These are phyloP conservation scores for Heliamphora pulchella DNA, from an alignment of 179 eudicot species.

Conservation along the genomic window DNA sequence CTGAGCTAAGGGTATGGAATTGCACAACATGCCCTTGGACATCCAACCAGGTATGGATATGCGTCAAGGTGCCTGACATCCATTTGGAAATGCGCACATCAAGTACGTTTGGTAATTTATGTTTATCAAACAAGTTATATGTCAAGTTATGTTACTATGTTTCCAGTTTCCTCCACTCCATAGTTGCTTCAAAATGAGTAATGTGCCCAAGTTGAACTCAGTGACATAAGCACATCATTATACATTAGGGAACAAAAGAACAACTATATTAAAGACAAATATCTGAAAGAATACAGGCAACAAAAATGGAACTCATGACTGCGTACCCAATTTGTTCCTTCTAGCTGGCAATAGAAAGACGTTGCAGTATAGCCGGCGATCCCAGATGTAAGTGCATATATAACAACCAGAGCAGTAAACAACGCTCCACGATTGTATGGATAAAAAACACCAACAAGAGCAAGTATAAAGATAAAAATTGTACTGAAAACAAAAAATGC, in stretches of 20 bases:
- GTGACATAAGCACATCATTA: not conserved
- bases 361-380: slow-evolving; percentile 51
- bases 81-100: not conserved
- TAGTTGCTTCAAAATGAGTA: not conserved
- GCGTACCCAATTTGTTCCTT: slow-evolving; percentile 48
- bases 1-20: not conserved
- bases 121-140: not conserved
- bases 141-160: not conserved
- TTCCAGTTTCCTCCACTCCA: not conserved
- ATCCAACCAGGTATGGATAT: not conserved
- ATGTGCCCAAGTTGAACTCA: not conserved
- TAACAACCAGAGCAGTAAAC: slow-evolving; percentile 46
- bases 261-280: no score
- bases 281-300: no score
- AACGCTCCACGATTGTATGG: slow-evolving; percentile 54
- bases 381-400: slow-evolving; percentile 54
- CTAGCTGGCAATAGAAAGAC: slow-evolving; percentile 44
- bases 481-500: slow-evolving; percentile 18
- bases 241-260: not conserved
- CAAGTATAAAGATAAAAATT: slow-evolving; percentile 37
- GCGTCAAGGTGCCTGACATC: not conserved
- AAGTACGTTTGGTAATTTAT: not conserved
- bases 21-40: not conserved
- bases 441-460: slow-evolving; percentile 50
- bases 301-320: not conserved